Conservation (phyloP, 345 rosid genomes). For the Mercurialis annua region DNA sequence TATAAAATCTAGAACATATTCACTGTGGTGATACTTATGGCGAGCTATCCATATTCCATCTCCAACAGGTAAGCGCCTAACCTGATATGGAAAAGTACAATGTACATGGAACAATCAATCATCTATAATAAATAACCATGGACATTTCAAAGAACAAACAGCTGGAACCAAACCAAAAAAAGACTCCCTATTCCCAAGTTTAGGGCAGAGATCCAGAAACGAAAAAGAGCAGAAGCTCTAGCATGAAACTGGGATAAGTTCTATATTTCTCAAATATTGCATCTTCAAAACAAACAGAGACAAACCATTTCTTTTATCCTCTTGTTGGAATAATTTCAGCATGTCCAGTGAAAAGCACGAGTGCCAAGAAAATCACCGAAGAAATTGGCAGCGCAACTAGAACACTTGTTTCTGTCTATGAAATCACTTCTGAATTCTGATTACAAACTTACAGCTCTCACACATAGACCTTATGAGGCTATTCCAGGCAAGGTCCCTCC, state of each 20-base stretch:
- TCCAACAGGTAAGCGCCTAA: constrained; percentile 81
- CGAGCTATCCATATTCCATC: constrained; percentile 92
- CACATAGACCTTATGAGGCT: not conserved
- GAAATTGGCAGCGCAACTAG: not conserved
- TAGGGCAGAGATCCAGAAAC: too few species aligned
- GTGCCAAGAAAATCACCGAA: not conserved
- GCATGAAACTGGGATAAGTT: not conserved
- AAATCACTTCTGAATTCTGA: too few species aligned
- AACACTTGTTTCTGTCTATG: not conserved
- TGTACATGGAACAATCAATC: constrained; percentile 3
- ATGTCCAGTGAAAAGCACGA: not conserved
- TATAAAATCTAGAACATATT: constrained; percentile 88
- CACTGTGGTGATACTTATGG: constrained; percentile 54
- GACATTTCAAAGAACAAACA: constrained; percentile 6
- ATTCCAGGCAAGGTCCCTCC: not conserved
- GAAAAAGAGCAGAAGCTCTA: not conserved
- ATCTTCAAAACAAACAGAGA: not conserved
- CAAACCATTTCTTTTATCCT: too few species aligned
- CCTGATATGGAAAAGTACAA: constrained; percentile 47
- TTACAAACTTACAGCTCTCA: not conserved
- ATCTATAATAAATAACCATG: not conserved
- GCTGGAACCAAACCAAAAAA: not conserved
- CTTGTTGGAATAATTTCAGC: not conserved
- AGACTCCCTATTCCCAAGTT: not conserved
- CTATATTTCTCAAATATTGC: too few species aligned